Base-by-base conservation (phyloP, 257 asterid species). In the Coffea eugenioides region DNA sequence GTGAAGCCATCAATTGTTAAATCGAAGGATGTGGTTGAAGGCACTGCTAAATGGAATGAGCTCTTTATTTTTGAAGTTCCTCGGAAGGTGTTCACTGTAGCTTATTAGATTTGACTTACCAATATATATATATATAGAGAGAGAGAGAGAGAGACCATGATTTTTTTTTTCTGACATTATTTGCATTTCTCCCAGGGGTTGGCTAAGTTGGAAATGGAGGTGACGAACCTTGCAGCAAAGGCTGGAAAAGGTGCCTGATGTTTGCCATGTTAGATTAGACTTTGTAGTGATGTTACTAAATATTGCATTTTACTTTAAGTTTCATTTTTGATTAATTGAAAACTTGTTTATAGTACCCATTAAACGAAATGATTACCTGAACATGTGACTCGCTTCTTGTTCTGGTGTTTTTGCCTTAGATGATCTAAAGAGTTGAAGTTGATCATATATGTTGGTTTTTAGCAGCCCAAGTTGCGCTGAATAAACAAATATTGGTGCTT, bases 21-120 rank as follows among this genome's bases (percentile, higher is more conserved):
- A 82, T 84, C 82, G 67, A 84, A 89, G 74, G 92, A 81, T 81
- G 79, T 76, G 46, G 87, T 87, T 74, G 97, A 91, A 88, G 99
- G 97, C 92, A 85, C 83, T 49, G 97, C 97, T 77, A 89, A 83
- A 84, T 96, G 99, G 99, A 92, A 92, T 80, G 99, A 96, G 83
- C 93, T 94, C 80, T 96, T 96, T 89, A 85, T 96, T 84, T 96
- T 96, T 90, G 99, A 96, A 92, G 96, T 96, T 84, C 98, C 99
- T 77, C 86, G 84, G 83, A 94, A 89, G 99, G 99, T 96, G 86
- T 13, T 52, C 36, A 23, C 71, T 48, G 11, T 13, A 74, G 80
- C 18, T 34, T 34, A 31, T 1, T 71, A 62, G 75, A 23, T 57
- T 31, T 70, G 52, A 45, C 4, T 70, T 69, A 6, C 61, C 59